These are phyloP conservation scores for Pelargonium fulgidum DNA, from an alignment of 441 rosid species.

Conservation along the genomic window DNA sequence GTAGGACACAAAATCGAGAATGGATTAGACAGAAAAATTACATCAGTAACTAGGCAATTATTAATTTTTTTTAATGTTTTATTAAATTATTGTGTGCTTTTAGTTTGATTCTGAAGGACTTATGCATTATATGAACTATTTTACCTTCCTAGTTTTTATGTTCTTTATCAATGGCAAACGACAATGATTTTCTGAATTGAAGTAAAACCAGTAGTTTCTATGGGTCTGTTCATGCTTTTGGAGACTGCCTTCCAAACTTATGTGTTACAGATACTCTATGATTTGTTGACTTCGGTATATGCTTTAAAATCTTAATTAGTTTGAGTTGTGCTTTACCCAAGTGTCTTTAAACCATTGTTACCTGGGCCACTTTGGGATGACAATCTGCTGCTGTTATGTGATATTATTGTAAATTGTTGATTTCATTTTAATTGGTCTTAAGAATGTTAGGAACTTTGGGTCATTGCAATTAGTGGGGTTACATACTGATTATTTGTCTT, in stretches of 20 bases:
- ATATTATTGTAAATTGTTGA: too few relatives aligned
- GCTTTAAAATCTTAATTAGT: not conserved
- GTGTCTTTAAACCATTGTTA: not conserved
- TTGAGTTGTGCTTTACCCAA: not conserved
- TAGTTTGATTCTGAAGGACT: not conserved
- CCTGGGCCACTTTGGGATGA: not conserved
- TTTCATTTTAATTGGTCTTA: not conserved
- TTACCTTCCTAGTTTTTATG: not conserved
- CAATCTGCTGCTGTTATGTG: not conserved
- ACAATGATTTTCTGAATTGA: too few relatives aligned
- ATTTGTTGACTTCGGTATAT: not conserved
- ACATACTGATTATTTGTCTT: conserved; percentile 35
- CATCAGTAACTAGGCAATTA: too few relatives aligned
- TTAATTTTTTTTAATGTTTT: not conserved
- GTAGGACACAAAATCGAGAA: too few relatives aligned
- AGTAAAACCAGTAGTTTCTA: too few relatives aligned
- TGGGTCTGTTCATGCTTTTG: not conserved
- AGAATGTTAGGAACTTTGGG: conserved; percentile 11
- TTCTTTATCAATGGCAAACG: not conserved
- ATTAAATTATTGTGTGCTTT: not conserved
- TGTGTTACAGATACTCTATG: not conserved
- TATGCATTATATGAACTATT: not conserved
- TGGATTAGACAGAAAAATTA: too few relatives aligned
- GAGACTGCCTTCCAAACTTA: not conserved
- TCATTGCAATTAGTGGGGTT: conserved; percentile 12